Percentiles rank a stretch among this genome's conserved stretches.
Conservation (phyloP, 108 stramenopile genomes). For the Cylindrotheca closterium region DNA sequence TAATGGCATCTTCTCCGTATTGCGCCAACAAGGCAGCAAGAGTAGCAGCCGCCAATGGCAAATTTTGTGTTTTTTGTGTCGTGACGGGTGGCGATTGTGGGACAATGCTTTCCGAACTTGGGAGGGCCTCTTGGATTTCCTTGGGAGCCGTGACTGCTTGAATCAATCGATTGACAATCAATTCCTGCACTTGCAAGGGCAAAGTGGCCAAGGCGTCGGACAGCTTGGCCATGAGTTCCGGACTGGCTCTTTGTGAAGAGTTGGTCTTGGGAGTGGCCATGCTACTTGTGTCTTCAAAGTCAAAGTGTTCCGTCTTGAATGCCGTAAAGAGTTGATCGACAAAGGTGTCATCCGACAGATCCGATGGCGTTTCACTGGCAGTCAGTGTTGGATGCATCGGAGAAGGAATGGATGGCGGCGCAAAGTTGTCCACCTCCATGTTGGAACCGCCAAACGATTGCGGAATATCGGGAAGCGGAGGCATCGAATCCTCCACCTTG, state of each 20-base stretch:
- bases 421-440: constrained; percentile 14
- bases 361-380: constrained; percentile 23
- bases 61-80: constrained; percentile 18
- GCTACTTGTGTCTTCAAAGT: constrained; percentile 7
- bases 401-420: constrained; percentile 25
- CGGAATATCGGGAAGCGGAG: constrained; percentile 24
- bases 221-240: constrained; percentile 74
- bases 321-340: constrained; percentile 61
- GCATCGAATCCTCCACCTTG: constrained; percentile 5
- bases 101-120: no score
- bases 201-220: constrained; percentile 69
- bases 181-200: constrained; percentile 76
- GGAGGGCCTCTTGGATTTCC: constrained; percentile 35
- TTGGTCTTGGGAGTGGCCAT: not conserved
- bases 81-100: not conserved
- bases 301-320: constrained; percentile 36
- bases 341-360: constrained; percentile 46
- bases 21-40: constrained; percentile 70
- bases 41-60: constrained; percentile 78
- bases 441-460: constrained; percentile 6
- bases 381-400: constrained; percentile 16
- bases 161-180: constrained; percentile 79
- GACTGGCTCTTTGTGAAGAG: constrained; percentile 48
- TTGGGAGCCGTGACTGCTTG: constrained; percentile 54
- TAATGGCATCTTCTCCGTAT: constrained; percentile 37